Percentiles rank a stretch among this genome's conserved stretches.
phyloP scores from a whole-genome alignment of 768 basidiomycete species.

The Trametes gibbosa region DNA sequence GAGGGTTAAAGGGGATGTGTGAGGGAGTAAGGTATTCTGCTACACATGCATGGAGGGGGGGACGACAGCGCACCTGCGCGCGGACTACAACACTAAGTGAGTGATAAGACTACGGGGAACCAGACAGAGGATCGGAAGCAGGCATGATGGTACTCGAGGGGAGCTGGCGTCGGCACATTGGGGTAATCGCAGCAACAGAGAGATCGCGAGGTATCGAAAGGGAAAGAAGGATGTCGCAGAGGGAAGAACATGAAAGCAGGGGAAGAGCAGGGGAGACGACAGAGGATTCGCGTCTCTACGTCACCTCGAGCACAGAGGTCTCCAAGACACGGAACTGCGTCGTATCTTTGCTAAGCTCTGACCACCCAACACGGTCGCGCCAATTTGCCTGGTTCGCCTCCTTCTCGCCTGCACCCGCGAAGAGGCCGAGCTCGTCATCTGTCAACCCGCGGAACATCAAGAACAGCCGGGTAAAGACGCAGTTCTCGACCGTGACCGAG shows the following conservation, averaged over 20 bases:
- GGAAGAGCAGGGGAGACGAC: background rate
- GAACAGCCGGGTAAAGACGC: constrained; percentile 81
- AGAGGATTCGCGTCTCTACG: constrained; percentile 13
- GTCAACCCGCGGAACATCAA: constrained; percentile 81
- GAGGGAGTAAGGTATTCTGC: constrained; percentile 16
- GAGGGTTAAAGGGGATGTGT: background rate
- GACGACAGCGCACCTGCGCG: constrained; percentile 16
- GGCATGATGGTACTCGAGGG: background rate
- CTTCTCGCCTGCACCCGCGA: constrained; percentile 80
- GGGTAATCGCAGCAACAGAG: background rate
- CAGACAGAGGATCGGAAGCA: background rate
- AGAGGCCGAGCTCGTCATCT: constrained; percentile 75
- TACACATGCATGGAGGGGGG: background rate
- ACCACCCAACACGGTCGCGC: constrained; percentile 78
- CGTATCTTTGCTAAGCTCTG: constrained; percentile 74
- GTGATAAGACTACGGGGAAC: constrained; percentile 22
- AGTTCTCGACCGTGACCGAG: constrained; percentile 76
- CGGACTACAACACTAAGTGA: constrained; percentile 20
- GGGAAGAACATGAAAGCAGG: background rate
- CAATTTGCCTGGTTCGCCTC: constrained; percentile 81
- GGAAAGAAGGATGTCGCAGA: constrained; percentile 10
- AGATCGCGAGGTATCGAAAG: constrained; percentile 9
- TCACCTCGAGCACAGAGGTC: constrained; percentile 72
- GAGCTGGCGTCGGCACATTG: background rate
- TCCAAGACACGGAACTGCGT: constrained; percentile 77